Percentiles rank a stretch among this genome's conserved stretches.
Conservation (phyloP, 2,329 filamentous ascomycete genomes). For the Colletotrichum musae region DNA sequence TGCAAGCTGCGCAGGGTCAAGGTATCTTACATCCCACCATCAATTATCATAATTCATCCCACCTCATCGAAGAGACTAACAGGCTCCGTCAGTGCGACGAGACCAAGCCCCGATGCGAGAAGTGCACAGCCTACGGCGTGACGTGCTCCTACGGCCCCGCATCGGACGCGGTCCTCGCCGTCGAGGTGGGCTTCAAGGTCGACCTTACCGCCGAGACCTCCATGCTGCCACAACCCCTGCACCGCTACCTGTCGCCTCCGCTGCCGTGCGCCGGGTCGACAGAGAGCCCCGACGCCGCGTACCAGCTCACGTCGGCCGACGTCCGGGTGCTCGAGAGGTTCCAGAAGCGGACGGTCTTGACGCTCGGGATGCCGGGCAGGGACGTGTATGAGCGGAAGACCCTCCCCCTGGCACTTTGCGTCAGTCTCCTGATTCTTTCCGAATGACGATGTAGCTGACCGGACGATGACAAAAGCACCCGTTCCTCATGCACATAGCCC, state of each 20-base stretch:
- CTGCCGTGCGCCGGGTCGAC: slow-evolving; percentile 25
- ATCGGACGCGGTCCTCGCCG: slow-evolving; percentile 42
- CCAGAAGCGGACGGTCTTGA: slow-evolving; percentile 56
- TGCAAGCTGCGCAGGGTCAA: slow-evolving; percentile 70
- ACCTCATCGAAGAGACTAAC: neutral
- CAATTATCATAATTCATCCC: neutral
- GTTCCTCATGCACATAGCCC: slow-evolving; percentile 68
- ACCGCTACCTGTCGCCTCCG: slow-evolving; percentile 40
- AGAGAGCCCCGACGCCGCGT: slow-evolving; percentile 47
- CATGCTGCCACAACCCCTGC: neutral
- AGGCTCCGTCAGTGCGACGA: slow-evolving; percentile 65
- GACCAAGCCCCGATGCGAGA: slow-evolving; percentile 61
- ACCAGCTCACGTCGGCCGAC: slow-evolving; percentile 51
- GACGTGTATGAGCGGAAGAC: slow-evolving; percentile 53
- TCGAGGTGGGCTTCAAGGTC: slow-evolving; percentile 25
- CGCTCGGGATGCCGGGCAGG: slow-evolving; percentile 53
- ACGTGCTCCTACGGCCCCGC: slow-evolving; percentile 61
- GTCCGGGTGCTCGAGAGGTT: slow-evolving; percentile 59
- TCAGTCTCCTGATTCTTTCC: slow-evolving; percentile 46
- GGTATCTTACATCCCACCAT: slow-evolving; percentile 49
- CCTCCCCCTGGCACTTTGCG: slow-evolving; percentile 55
- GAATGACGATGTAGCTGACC: slow-evolving; percentile 18
- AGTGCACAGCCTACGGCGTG: slow-evolving; percentile 63
- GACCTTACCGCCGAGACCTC: neutral
- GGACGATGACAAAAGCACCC: slow-evolving; percentile 54